Evolutionary conservation across 2,329 filamentous ascomycete genomes (phyloP).

Genomic region (Aureobasidium sp.): DNA sequence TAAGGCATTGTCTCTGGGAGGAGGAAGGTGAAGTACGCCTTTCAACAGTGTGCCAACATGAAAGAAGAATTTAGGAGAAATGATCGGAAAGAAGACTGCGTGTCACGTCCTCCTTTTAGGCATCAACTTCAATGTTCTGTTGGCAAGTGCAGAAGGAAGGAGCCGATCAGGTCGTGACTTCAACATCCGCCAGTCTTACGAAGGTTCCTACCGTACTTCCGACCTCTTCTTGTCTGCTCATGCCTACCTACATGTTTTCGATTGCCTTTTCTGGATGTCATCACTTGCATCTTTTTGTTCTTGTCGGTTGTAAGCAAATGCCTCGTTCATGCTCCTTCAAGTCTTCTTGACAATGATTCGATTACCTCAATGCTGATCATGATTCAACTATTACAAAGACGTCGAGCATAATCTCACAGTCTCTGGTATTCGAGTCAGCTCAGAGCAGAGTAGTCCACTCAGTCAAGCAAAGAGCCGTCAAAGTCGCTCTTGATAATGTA

Average conservation of each 20-base stretch:
- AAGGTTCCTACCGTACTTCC: neutral
- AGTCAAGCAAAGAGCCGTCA: neutral
- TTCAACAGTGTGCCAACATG: conserved; percentile 3
- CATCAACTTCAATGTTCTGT: too few relatives aligned
- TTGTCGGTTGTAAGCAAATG: neutral
- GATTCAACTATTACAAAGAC: neutral
- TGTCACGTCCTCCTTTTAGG: neutral
- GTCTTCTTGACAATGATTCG: neutral
- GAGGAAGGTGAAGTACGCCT: neutral
- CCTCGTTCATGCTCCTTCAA: neutral
- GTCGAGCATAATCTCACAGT: neutral
- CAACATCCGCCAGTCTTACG: neutral
- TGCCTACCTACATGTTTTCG: neutral
- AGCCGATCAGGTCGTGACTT: conserved; percentile 3
- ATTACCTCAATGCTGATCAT: neutral
- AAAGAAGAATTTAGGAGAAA: neutral
- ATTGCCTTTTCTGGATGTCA: too few relatives aligned
- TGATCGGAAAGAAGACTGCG: neutral
- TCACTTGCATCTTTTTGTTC: neutral
- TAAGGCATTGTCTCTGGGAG: conserved; percentile 22
- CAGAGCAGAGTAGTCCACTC: neutral
- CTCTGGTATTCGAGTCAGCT: neutral
- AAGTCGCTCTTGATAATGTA: neutral
- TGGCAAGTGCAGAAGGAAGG: too few relatives aligned
- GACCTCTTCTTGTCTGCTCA: neutral